Base-by-base conservation (phyloP, 805 yeast genomes). In the Kodamaea neixiangensis region DNA sequence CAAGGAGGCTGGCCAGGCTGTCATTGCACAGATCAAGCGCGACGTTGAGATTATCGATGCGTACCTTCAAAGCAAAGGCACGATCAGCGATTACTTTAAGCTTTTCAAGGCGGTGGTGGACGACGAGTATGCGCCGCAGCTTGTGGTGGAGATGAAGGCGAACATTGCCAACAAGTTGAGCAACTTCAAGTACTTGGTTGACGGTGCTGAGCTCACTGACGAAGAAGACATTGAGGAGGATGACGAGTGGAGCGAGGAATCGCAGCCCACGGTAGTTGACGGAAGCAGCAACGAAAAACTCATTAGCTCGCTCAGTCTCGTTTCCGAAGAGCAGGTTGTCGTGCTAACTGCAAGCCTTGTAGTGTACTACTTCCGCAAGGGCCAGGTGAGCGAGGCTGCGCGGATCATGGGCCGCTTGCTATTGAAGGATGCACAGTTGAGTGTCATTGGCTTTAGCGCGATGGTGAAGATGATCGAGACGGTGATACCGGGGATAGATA, bases 151-250 rank as follows among this genome's bases (percentile, higher is more conserved):
- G 2, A 49, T 69, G 35, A 58, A 59, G 43, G 31, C 33, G 0
- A 19, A 25, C 2, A 33, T 44, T 2, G 38, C 56, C 13, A 48
- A 33, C 3, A 48, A 57, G 17, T 59, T 72, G 49, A 50, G 51
- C 5, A 57, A 49, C 11, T 65, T 73, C 49, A 56, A 54, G 14
- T 45, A 57, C 25, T 15, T 55, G 19, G 45, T 53, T 7, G 57
- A 66, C n/a, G 73, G 73, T 2, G 60, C 54, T 11, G 73, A 68
- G 17, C 61, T 71, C 43, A 66, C 73, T 3, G 74, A 68, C 34
- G 63, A 60, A 17, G 62, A 60, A 33, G 61, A 33, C 5, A 31
- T n/a, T 7, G 46, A 34, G 17, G 51, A 51, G 15, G 54, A 53
- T 20, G 44, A 21, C 19, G 56, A 52, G 29, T 50, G 17, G 44